phyloP scores from a whole-genome alignment of 106 monocot species.

The Alisma plantagoaquatica region DNA sequence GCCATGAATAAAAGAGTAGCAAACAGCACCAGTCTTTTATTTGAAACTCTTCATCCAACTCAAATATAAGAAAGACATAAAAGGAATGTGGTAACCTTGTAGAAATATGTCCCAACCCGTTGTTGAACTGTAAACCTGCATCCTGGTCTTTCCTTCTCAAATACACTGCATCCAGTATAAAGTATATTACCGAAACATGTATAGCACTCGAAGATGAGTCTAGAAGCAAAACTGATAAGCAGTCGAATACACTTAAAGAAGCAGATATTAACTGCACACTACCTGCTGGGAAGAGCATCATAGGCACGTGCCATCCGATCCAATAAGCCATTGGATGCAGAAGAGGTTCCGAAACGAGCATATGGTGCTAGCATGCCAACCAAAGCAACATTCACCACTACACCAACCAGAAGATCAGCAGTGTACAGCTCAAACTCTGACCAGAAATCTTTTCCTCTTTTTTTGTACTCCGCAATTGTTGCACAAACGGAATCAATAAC shows the following conservation, averaged over 20 bases:
- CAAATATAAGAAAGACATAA: neutral
- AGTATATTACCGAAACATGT: too few species aligned
- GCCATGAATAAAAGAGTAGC: neutral
- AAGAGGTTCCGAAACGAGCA: slow-evolving; percentile 36
- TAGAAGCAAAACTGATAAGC: too few species aligned
- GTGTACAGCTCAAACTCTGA: slow-evolving; percentile 71
- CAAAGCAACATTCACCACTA: slow-evolving; percentile 63
- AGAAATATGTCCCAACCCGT: slow-evolving; percentile 61
- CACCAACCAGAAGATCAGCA: slow-evolving; percentile 63
- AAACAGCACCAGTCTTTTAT: neutral
- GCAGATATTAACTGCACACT: too few species aligned
- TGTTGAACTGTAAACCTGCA: slow-evolving; percentile 62
- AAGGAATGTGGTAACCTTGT: too few species aligned
- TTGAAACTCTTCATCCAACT: neutral
- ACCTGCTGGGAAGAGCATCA: slow-evolving; percentile 74
- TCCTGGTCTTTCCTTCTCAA: slow-evolving; percentile 83
- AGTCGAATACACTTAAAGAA: too few species aligned
- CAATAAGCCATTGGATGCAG: slow-evolving; percentile 29
- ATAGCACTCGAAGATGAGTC: too few species aligned
- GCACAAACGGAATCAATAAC: slow-evolving; percentile 74
- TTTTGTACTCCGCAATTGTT: slow-evolving; percentile 66
- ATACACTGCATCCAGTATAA: slow-evolving; percentile 66
- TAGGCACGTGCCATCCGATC: slow-evolving; percentile 23
- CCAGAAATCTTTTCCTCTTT: slow-evolving; percentile 81
- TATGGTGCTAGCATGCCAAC: too few species aligned